Conservation (phyloP, 164 flowering plant species). For the Liquidambar formosana region DNA sequence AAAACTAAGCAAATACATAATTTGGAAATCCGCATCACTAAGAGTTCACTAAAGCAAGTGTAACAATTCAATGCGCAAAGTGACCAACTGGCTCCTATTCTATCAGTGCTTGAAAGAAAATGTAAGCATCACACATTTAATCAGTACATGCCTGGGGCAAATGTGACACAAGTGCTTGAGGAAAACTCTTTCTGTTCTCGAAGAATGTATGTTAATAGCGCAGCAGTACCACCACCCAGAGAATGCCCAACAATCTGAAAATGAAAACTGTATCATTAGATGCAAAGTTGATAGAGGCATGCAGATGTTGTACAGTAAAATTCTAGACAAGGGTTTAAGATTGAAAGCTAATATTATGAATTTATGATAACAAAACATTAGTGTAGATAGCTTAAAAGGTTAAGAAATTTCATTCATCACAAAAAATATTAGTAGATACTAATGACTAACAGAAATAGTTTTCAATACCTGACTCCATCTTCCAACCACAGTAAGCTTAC, state of each 20-base stretch:
- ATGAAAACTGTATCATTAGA: background rate
- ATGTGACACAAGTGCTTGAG: constrained; percentile 75
- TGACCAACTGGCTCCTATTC: background rate
- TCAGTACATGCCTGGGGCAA: constrained; percentile 77
- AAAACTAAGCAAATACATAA: background rate
- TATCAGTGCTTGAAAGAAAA: background rate
- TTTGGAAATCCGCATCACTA: background rate
- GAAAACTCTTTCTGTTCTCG: constrained; percentile 85
- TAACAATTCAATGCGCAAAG: background rate
- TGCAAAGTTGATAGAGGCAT: background rate
- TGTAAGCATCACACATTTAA: background rate
- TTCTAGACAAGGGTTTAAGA: background rate
- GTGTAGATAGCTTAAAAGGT: background rate
- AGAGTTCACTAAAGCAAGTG: background rate
- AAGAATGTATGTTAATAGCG: constrained; percentile 85
- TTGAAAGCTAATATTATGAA: background rate
- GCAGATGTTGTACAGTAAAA: background rate
- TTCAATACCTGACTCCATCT: too few relatives aligned
- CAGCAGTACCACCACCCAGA: constrained; percentile 98
- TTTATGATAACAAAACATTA: background rate
- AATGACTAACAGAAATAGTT: too few relatives aligned
- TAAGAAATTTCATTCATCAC: background rate
- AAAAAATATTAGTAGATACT: too few relatives aligned
- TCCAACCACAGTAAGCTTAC: too few relatives aligned
- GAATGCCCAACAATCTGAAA: constrained; percentile 94